Evolutionary conservation across 208 protist genomes (phyloP).

Genomic region (Novymonas esmeraldas): DNA sequence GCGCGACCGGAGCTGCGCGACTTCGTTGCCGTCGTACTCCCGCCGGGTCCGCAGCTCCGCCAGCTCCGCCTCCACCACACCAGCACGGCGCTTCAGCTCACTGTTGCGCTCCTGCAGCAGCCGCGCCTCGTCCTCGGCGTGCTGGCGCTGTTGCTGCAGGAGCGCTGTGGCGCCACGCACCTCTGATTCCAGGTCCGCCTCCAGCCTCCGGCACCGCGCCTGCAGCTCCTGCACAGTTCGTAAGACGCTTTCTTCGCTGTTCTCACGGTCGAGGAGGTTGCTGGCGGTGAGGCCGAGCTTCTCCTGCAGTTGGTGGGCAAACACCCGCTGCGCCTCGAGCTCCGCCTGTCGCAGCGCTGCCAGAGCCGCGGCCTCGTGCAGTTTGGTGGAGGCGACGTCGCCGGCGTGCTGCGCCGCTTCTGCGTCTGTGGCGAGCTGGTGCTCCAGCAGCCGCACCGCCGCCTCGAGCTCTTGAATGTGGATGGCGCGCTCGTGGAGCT

Average conservation of each 20-base stretch:
- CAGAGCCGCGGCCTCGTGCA: slow-evolving; percentile 14
- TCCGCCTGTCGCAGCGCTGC: slow-evolving; percentile 12
- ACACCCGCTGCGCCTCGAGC: slow-evolving; percentile 31
- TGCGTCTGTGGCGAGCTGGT: slow-evolving; percentile 10
- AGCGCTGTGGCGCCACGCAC: slow-evolving; percentile 19
- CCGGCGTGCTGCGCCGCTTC: neutral
- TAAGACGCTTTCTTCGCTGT: slow-evolving; percentile 33
- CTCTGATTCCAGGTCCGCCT: slow-evolving; percentile 17
- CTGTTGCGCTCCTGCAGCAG: slow-evolving; percentile 21
- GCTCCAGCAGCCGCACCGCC: slow-evolving; percentile 22
- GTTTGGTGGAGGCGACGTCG: neutral
- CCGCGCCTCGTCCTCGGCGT: slow-evolving; percentile 9
- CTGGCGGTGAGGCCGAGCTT: slow-evolving; percentile 22
- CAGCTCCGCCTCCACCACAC: slow-evolving; percentile 10
- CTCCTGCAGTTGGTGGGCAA: slow-evolving; percentile 27
- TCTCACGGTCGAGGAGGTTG: slow-evolving; percentile 31
- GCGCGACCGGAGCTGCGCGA: slow-evolving; percentile 15
- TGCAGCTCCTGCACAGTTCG: slow-evolving; percentile 16
- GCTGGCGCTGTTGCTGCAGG: slow-evolving; percentile 14
- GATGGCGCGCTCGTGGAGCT: slow-evolving; percentile 29
- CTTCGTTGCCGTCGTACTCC: slow-evolving; percentile 3
- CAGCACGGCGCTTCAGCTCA: slow-evolving; percentile 22
- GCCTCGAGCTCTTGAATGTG: slow-evolving; percentile 28
- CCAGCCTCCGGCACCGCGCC: slow-evolving; percentile 8
- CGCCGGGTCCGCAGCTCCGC: slow-evolving; percentile 3